Base-by-base conservation (phyloP, 176 grass and related monocot species). In the Bonia amplexicaulis region DNA sequence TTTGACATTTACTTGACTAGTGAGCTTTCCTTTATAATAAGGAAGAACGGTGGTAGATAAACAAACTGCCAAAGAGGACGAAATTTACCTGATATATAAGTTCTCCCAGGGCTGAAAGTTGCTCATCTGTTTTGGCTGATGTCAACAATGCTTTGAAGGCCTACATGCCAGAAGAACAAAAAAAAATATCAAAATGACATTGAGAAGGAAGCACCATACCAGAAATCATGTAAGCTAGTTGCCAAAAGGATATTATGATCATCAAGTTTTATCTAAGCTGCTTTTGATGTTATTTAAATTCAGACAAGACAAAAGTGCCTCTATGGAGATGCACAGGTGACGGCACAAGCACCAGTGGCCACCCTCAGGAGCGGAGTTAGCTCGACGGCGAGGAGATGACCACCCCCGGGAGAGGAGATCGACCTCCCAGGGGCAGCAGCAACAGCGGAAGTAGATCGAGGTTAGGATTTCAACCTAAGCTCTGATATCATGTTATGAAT, bases 31-130 rank as follows among this genome's bases (percentile, higher is more conserved):
- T 81, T 45, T 25, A 44, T 44, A 57, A 44, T 14, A 57, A 14
- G 46, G 6, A 78, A n/a, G 39, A 7, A 39, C 1, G 13, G 6
- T 5, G 27, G 69, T 39, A 40, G 35, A 65, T 22, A 76, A 22
- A 48, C 2, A 83, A 66, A 52, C 0, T 48, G 9, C 6, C 3
- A 23, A 27, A 9, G 12, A n/a, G 0, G 2, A 83, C 16, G 48
- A 73, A 31, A 84, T 69, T 77, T 93, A 95, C 95, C 93, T 95
- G 95, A 89, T 93, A 98, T 93, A 95, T 98, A 67, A 98, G 89
- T 87, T 95, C 91, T 63, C 95, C 93, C 44, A 98, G 93, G 6
- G 95, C 78, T 19, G 95, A 98, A 74, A 98, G 67, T 80, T 98
- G 95, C 64, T 92, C 92, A 9, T 95, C 95, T 85, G 93, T 95